phyloP scores from a whole-genome alignment of 495 filamentous ascomycete species.

The Thozetella sp. region DNA sequence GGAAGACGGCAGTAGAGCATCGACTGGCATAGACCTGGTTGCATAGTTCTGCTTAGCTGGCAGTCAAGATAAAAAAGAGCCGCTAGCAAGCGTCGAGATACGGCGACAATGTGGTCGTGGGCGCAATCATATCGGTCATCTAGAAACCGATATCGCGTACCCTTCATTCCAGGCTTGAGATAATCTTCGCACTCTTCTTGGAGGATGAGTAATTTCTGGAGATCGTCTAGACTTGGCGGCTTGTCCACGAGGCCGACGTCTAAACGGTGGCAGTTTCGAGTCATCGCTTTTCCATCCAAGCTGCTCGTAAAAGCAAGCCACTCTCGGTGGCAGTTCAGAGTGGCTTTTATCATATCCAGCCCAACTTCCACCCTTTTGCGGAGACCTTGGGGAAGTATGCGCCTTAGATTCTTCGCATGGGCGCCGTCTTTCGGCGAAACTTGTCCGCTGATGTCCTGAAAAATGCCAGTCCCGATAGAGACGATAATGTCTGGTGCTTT shows the following conservation, averaged over 20 bases:
- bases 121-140: too few species aligned
- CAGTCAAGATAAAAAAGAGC: too few species aligned
- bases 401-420: not conserved
- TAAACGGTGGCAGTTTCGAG: not conserved
- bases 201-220: too few species aligned
- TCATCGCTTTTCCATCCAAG: not conserved
- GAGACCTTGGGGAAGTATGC: not conserved
- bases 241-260: not conserved
- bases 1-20: too few species aligned
- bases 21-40: too few species aligned
- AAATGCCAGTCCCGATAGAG: not conserved
- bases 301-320: not conserved
- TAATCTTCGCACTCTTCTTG: too few species aligned
- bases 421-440: not conserved
- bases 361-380: not conserved
- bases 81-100: too few species aligned
- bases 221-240: not conserved
- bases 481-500: not conserved
- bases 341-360: not conserved
- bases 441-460: not conserved
- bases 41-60: too few species aligned
- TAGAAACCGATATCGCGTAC: too few species aligned
- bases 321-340: not conserved
- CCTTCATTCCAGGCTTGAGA: too few species aligned
- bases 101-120: too few species aligned